Percentiles rank a stretch among this genome's conserved stretches.
These are phyloP conservation scores for Ascochyta fabae DNA, from an alignment of 2,329 filamentous ascomycete species.

Conservation along the genomic window DNA sequence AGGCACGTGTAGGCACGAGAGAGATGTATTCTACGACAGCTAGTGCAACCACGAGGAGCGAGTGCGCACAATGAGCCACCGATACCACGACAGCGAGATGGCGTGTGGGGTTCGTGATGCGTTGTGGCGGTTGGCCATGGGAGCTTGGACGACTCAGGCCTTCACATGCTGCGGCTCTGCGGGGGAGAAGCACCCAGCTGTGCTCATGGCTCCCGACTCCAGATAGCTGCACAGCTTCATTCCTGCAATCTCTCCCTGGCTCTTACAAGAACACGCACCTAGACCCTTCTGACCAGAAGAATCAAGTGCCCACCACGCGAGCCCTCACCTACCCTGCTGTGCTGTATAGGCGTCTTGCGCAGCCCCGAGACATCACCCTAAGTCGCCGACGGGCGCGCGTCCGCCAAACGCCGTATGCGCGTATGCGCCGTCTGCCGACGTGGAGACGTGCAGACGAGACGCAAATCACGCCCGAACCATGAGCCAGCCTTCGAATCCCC, in stretches of 20 bases:
- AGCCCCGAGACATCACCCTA: constrained; percentile 1
- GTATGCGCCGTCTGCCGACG: constrained; percentile 16
- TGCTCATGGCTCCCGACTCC: not conserved
- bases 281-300: too few relatives aligned
- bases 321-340: too few relatives aligned
- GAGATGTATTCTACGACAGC: not conserved
- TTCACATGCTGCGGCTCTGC: constrained; percentile 34
- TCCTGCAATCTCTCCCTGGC: not conserved
- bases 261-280: not conserved
- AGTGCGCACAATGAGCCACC: not conserved
- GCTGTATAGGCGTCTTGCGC: too few relatives aligned
- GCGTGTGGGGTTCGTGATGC: constrained; percentile 8
- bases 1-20: not conserved
- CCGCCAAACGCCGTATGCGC: constrained; percentile 8
- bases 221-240: not conserved
- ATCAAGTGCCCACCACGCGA: not conserved
- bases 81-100: not conserved
- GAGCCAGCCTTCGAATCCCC: constrained; percentile 41
- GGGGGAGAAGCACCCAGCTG: constrained; percentile 15
- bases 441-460: constrained; percentile 7
- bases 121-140: constrained; percentile 12
- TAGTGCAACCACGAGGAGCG: not conserved
- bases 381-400: not conserved
- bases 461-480: constrained; percentile 16
- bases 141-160: constrained; percentile 11